Base-by-base conservation (phyloP, 2,329 filamentous ascomycete genomes). In the Scedosporium apiospermum region DNA sequence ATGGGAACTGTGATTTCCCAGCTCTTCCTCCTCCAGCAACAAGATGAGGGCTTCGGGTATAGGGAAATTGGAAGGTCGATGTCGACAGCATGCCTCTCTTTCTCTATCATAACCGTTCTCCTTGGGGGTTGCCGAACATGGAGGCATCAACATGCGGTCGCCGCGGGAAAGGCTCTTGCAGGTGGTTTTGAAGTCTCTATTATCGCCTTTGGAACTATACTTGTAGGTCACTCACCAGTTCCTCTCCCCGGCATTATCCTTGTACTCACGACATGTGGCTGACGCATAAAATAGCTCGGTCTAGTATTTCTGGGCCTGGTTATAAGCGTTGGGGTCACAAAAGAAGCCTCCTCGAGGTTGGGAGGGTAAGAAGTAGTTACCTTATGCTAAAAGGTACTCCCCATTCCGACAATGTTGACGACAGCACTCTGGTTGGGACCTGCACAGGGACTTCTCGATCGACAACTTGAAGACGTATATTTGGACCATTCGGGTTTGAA, bases 1-100 rank as follows among this genome's bases (percentile, higher is more conserved):
- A 75, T 86, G 21, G 87, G 88, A 18, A 82, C 88, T 2, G 68
- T 84, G 3, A 80, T 88, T 30, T 84, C 87, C 0, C 88, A 91
- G 69, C 80, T 91, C 6, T 90, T 89, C 67, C 78, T 81, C 21
- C 77, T 84, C 34, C 70, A 77, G 27, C 69, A 76, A 7, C 68
- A 73, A 16, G 72, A 75, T 10, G 63, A 66, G 4, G 65, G 66
- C 3, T 81, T 89, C 63, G 84, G 84, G 1, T 90, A 85, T 69
- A 83, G 78, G 64, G 72, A 79, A 10, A 74, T 89, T 2, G 87
- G 86, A 2, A 81, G 82, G 62, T 86, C 88, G 0, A 72, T 91
- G 4, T 72, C 78, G 3, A 72, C 70, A 10, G 69, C 75, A 5
- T 78, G 78, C 62, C 77, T 77, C 59, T 67, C 65, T 2, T 73